Base-by-base conservation (phyloP, 257 asterid species). In the Nyctanthes arbortristis region DNA sequence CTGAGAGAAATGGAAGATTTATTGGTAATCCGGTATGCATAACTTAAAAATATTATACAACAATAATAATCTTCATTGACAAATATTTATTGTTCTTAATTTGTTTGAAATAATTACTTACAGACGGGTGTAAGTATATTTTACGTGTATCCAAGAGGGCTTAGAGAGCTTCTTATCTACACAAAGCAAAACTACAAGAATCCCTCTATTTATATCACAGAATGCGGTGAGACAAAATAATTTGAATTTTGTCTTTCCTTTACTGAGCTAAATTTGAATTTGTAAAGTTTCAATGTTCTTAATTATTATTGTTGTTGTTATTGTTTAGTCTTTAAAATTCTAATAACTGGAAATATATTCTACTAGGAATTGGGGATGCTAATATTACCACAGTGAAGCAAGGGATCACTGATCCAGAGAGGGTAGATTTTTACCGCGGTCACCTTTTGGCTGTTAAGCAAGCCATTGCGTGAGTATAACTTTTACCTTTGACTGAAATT, bases 1-100 rank as follows among this genome's bases (percentile, higher is more conserved):
- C 66, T 55, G 60, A 57, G 35, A 61, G 69, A 43, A 77, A 84
- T 2, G 90, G 85, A 55, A 67, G 39, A 30, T 63, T 68, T 20
- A 84, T 84, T 7, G 90, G 90, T 0, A 70, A 67, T 11, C 87
- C 85, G 29, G 87, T 84, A 70, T 3, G 73, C 66, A n/a, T n/a
- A n/a, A n/a, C n/a, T n/a, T n/a, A n/a, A n/a, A n/a, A n/a, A n/a
- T n/a, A n/a, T n/a, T n/a, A n/a, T n/a, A n/a, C n/a, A n/a, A n/a
- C n/a, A n/a, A n/a, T n/a, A n/a, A n/a, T n/a, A n/a, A n/a, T n/a
- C n/a, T n/a, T n/a, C n/a, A n/a, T n/a, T n/a, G 28, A 49, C 32
- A 5, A 35, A 49, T 8, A 49, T 0, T 3, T 28, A 36, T n/a
- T 25, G 31, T 60, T 0, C 13, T 45, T 27, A 20, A 0, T 7